These are phyloP conservation scores for Xylaria sp. DNA, from an alignment of 2,329 filamentous ascomycete species.

Conservation along the genomic window DNA sequence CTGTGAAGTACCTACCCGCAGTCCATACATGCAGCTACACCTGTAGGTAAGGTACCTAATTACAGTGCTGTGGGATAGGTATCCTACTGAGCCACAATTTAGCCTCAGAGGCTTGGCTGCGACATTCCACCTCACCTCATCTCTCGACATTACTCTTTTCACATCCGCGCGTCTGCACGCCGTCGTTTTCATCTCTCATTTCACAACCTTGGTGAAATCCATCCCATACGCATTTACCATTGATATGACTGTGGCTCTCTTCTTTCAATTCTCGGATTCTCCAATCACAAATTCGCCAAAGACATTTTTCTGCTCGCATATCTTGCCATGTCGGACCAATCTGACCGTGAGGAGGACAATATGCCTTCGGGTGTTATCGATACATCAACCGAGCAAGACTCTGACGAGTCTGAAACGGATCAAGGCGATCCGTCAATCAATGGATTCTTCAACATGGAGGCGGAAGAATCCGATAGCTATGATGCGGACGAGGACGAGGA, in stretches of 20 bases:
- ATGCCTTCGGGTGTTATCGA: conserved; percentile 28
- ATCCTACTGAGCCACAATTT: conserved; percentile 21
- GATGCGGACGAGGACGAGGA: conserved; percentile 29
- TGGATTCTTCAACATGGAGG: conserved; percentile 49
- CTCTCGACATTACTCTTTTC: background rate
- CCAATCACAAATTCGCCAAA: background rate
- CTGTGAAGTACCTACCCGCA: background rate
- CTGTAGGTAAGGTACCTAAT: background rate
- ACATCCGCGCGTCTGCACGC: no score
- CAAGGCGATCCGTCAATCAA: conserved; percentile 17
- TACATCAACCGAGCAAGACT: conserved; percentile 28
- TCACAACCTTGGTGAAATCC: background rate
- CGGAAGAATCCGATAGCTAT: conserved; percentile 45
- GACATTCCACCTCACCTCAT: conserved; percentile 9
- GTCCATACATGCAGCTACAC: background rate
- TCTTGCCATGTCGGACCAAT: conserved; percentile 43
- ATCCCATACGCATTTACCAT: conserved; percentile 1
- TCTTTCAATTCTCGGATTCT: background rate
- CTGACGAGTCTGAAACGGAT: conserved; percentile 40
- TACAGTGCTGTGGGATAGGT: background rate
- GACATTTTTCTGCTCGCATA: conserved; percentile 5
- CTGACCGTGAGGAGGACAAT: conserved; percentile 41
- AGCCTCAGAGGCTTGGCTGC: conserved; percentile 13
- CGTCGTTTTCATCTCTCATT: conserved; percentile 17
- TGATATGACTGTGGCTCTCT: background rate